Evolutionary conservation across 2,329 filamentous ascomycete species (phyloP).

Genomic region (Ploettnerulaceae sp.): DNA sequence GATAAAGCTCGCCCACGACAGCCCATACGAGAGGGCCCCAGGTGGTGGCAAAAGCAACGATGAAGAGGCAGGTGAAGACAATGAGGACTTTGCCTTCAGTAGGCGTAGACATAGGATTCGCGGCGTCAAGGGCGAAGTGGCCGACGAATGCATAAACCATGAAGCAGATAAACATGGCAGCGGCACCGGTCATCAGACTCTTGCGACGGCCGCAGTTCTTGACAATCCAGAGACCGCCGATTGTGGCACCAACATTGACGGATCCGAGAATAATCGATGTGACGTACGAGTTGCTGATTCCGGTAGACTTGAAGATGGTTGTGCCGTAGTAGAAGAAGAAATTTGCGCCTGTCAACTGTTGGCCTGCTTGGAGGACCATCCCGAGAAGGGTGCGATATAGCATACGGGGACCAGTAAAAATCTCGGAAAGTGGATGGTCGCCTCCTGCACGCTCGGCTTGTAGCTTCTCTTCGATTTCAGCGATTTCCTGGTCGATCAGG

Average conservation of each 20-base stretch:
- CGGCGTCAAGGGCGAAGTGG: slow-evolving; percentile 41
- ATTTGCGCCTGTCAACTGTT: slow-evolving; percentile 65
- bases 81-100: slow-evolving; percentile 56
- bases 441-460: slow-evolving; percentile 41
- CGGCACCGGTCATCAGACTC: slow-evolving; percentile 57
- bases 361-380: slow-evolving; percentile 57
- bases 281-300: slow-evolving; percentile 59
- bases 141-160: slow-evolving; percentile 50
- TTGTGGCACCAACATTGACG: slow-evolving; percentile 64
- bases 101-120: slow-evolving; percentile 42
- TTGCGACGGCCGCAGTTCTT: slow-evolving; percentile 60
- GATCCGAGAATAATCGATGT: slow-evolving; percentile 64
- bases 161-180: slow-evolving; percentile 58
- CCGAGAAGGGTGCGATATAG: slow-evolving; percentile 59
- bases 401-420: slow-evolving; percentile 65
- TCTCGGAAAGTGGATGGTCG: slow-evolving; percentile 44
- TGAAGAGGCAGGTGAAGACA: slow-evolving; percentile 62
- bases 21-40: slow-evolving; percentile 69
- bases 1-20: slow-evolving; percentile 61
- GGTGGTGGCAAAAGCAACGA: slow-evolving; percentile 60
- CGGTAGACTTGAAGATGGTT: slow-evolving; percentile 61
- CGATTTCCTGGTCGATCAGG: slow-evolving; percentile 44
- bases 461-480: slow-evolving; percentile 48
- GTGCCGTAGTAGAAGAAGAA: slow-evolving; percentile 65
- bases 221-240: slow-evolving; percentile 60